Evolutionary conservation across 257 asterid genomes (phyloP).

Genomic region (Forsythia suspensa): DNA sequence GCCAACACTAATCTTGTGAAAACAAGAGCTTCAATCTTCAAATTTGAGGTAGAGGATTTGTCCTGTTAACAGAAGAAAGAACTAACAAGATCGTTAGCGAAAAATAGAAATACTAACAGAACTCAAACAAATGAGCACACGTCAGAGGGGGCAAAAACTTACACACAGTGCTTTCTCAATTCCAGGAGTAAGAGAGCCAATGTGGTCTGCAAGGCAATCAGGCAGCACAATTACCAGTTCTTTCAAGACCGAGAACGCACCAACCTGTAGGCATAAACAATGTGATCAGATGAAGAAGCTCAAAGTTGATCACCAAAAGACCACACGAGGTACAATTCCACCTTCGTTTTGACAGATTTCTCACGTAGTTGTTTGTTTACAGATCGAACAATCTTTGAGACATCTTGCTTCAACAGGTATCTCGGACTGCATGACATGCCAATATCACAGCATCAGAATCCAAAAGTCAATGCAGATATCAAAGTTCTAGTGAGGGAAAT

Average conservation of each 20-base stretch:
- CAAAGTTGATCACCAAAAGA: slow-evolving; percentile 9
- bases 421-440: slow-evolving; percentile 67
- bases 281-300: slow-evolving; percentile 15
- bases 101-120: slow-evolving; percentile 1
- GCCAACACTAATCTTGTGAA: slow-evolving; percentile 93
- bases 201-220: slow-evolving; percentile 97
- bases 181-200: slow-evolving; percentile 96
- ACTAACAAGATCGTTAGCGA: slow-evolving; percentile 10
- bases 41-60: slow-evolving; percentile 92
- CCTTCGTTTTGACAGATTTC: slow-evolving; percentile 97
- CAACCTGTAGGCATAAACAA: slow-evolving; percentile 61
- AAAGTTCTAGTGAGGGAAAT: slow-evolving; percentile 6
- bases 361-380: slow-evolving; percentile 90
- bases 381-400: slow-evolving; percentile 92
- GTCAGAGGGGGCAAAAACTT: slow-evolving; percentile 33
- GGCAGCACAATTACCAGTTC: slow-evolving; percentile 94
- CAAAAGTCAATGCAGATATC: slow-evolving; percentile 8
- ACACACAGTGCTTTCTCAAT: slow-evolving; percentile 94
- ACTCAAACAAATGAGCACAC: slow-evolving; percentile 4
- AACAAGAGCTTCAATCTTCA: slow-evolving; percentile 96
- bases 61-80: slow-evolving; percentile 56
- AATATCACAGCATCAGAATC: slow-evolving; percentile 15
- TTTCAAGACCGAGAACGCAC: slow-evolving; percentile 92
- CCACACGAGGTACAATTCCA: slow-evolving; percentile 25
- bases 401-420: slow-evolving; percentile 94